Evolutionary conservation across 176 grass and related monocot genomes (phyloP).

Genomic region (Sorghum bicolor): Sorghum_bicolor_NCBIv3 NC_012879.2:54273501-54274000

Average conservation of each 20-base stretch:
- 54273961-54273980: constrained; percentile 55
- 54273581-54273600: constrained; percentile 18
- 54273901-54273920: constrained; percentile 66
- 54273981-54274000: constrained; percentile 75
- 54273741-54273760: constrained; percentile 1
- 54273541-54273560: constrained; percentile 23
- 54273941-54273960: constrained; percentile 62
- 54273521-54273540: not conserved
- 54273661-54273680: not conserved
- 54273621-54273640: constrained; percentile 3
- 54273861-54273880: constrained; percentile 91
- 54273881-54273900: constrained; percentile 73
- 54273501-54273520: constrained; percentile 19
- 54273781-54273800: not conserved
- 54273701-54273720: not conserved
- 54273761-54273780: not conserved
- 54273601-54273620: constrained; percentile 31
- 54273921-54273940: constrained; percentile 83
- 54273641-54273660: constrained; percentile 32
- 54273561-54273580: constrained; percentile 19
- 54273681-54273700: constrained; percentile 29
- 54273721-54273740: not conserved
- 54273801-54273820: constrained; percentile 19
- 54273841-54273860: constrained; percentile 37
- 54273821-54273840: not conserved